Evolutionary conservation across 2,329 filamentous ascomycete genomes (phyloP).

Genomic region (Coniochaeta hoffmannii): DNA sequence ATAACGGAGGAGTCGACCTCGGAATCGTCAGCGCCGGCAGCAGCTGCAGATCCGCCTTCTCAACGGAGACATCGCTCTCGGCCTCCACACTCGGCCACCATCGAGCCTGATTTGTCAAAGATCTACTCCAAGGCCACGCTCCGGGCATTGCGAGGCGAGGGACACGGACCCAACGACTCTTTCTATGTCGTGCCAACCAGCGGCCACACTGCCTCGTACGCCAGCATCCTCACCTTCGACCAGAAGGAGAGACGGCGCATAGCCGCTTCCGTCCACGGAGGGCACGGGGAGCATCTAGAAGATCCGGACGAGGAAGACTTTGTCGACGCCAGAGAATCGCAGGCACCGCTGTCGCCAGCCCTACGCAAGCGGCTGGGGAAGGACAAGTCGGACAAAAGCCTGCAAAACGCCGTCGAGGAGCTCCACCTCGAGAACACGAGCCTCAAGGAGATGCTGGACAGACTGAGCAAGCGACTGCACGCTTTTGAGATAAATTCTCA

Average conservation of each 20-base stretch:
- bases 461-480: constrained; percentile 78
- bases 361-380: constrained; percentile 32
- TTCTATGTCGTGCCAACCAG: constrained; percentile 94
- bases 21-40: constrained; percentile 23
- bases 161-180: constrained; percentile 59
- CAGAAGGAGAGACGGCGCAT: constrained; percentile 58
- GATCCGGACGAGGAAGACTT: constrained; percentile 79
- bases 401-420: constrained; percentile 74
- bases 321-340: constrained; percentile 74
- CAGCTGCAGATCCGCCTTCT: constrained; percentile 31
- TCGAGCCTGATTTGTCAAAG: constrained; percentile 70
- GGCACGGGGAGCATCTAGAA: constrained; percentile 38
- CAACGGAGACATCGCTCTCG: constrained; percentile 25
- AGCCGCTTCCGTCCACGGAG: constrained; percentile 33
- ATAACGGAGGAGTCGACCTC: constrained; percentile 40
- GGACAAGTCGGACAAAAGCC: constrained; percentile 32
- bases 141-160: constrained; percentile 65
- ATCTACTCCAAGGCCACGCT: constrained; percentile 83
- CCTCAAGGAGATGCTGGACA: constrained; percentile 78
- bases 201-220: constrained; percentile 87
- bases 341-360: constrained; percentile 33
- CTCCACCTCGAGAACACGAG: constrained; percentile 81
- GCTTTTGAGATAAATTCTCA: constrained; percentile 91
- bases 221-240: constrained; percentile 71
- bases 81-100: constrained; percentile 22